Percentiles rank a stretch among this genome's conserved stretches.
phyloP scores from a whole-genome alignment of 2,329 filamentous ascomycete genomes.

The Leptodontidium sp. region DNA sequence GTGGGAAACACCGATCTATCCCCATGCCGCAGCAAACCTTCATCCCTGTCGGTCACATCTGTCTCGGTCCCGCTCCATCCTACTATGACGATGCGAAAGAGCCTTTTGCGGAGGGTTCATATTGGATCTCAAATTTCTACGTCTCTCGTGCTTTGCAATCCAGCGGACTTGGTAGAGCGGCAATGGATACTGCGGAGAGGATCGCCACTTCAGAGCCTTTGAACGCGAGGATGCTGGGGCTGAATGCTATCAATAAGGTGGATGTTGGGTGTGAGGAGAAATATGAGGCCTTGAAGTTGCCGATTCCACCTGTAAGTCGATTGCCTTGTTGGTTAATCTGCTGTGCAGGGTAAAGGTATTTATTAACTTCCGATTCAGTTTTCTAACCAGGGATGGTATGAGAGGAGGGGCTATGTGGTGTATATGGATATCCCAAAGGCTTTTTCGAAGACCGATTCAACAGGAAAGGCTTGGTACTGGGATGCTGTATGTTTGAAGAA shows the following conservation, averaged over 20 bases:
- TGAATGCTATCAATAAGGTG: slow-evolving; percentile 35
- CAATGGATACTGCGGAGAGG: slow-evolving; percentile 39
- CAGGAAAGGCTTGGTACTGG: slow-evolving; percentile 35
- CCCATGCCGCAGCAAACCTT: slow-evolving; percentile 31
- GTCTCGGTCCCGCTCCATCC: slow-evolving; percentile 30
- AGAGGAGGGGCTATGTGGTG: slow-evolving; percentile 39
- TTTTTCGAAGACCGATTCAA: slow-evolving; percentile 31
- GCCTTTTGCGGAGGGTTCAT: slow-evolving; percentile 31
- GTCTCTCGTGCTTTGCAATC: slow-evolving; percentile 40
- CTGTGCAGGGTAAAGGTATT: background rate
- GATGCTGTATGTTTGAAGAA: slow-evolving; percentile 39
- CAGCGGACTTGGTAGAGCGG: slow-evolving; percentile 36
- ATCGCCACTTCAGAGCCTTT: slow-evolving; percentile 37
- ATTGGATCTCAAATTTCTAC: slow-evolving; percentile 41
- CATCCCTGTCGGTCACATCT: slow-evolving; percentile 43
- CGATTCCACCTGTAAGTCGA: slow-evolving; percentile 28
- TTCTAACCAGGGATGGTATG: slow-evolving; percentile 42
- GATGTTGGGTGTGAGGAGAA: slow-evolving; percentile 30
- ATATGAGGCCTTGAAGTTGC: slow-evolving; percentile 28
- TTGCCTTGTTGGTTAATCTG: too few species aligned
- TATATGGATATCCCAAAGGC: slow-evolving; percentile 30
- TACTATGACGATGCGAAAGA: slow-evolving; percentile 24
- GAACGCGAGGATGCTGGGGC: slow-evolving; percentile 35
- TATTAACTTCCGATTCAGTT: slow-evolving; percentile 29
- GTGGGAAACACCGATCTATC: slow-evolving; percentile 32